Base-by-base conservation (phyloP, 2,329 filamentous ascomycete genomes). In the Dryadomyces sulphureus region DNA sequence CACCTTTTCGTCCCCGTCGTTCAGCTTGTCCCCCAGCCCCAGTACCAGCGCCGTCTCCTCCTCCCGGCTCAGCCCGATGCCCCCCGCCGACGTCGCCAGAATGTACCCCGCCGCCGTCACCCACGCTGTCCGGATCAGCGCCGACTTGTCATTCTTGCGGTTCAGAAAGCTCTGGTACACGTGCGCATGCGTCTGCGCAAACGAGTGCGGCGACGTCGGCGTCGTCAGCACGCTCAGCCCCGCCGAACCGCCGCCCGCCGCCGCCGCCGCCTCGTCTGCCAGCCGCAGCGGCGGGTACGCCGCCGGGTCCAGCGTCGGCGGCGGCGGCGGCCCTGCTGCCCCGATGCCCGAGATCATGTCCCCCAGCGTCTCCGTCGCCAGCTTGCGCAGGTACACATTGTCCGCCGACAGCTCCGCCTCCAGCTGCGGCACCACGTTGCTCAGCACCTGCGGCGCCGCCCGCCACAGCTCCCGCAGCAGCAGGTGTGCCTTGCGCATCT, bases 311-410 rank as follows among this genome's bases (percentile, higher is more conserved):
- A 94, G 72, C 2, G 68, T 62, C 9, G 82, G 75, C 7, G 77
- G 65, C 14, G 83, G 76, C 16, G 89, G 87, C 46, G 86, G 84
- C 0, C 90, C 90, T 50, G 89, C 87, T 50, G 90, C 85, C 43
- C 90, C 90, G 59, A 96, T 93, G 6, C 90, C 90, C 36, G 90
- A 82, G 22, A 93, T 83, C 70, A 98, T 89, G 58, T 96, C 90
- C 45, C 93, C 92, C 35, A 98, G 77, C 0, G 92, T 94, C 62
- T 96, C 87, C 0, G 90, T 94, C 2, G 90, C 90, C 48, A 98
- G 73, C 49, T 86, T 74, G 45, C 92, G 84, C 46, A 98, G 68
- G 54, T 92, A 80, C 3, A 89, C 72, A 49, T 93, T 93, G 58
- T 98, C 92, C 0, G 89, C 88, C 4, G 82, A 84, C 45, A 98